phyloP scores from a whole-genome alignment of 495 filamentous ascomycete species.

The Podospora pseudocomata region DNA sequence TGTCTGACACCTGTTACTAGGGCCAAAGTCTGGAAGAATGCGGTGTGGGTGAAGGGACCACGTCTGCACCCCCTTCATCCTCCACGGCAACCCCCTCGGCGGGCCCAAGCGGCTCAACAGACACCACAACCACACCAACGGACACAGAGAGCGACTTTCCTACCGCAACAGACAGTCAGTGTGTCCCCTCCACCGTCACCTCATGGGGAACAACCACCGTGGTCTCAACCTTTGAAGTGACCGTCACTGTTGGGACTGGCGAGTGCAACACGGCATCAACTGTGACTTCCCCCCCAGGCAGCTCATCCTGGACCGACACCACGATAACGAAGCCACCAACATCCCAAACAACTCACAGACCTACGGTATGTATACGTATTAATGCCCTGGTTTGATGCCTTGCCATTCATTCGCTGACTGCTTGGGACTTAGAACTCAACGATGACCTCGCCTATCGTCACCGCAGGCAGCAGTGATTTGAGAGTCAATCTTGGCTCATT shows the following conservation, averaged over 20 bases:
- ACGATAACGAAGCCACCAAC: conserved; percentile 5
- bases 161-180: conserved; percentile 6
- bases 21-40: conserved; percentile 31
- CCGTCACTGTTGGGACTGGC: conserved; percentile 10
- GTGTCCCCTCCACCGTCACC: conserved; percentile 11
- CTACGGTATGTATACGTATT: neutral
- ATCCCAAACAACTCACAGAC: neutral
- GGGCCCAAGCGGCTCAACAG: neutral
- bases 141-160: neutral
- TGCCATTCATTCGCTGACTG: neutral
- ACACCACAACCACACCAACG: neutral
- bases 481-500: neutral
- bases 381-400: neutral
- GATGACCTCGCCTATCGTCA: neutral
- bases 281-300: neutral
- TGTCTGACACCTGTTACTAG: conserved; percentile 12
- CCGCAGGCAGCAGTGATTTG: neutral
- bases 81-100: neutral
- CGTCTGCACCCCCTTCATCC: conserved; percentile 3
- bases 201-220: conserved; percentile 19
- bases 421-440: neutral
- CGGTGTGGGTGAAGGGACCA: conserved; percentile 9
- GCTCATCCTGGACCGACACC: neutral
- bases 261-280: conserved; percentile 1
- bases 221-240: conserved; percentile 12